Percentiles rank a stretch among this genome's conserved stretches.
Conservation (phyloP, 202 grass and related monocot species). For the Schoenoplectus tabernaemontani region DNA sequence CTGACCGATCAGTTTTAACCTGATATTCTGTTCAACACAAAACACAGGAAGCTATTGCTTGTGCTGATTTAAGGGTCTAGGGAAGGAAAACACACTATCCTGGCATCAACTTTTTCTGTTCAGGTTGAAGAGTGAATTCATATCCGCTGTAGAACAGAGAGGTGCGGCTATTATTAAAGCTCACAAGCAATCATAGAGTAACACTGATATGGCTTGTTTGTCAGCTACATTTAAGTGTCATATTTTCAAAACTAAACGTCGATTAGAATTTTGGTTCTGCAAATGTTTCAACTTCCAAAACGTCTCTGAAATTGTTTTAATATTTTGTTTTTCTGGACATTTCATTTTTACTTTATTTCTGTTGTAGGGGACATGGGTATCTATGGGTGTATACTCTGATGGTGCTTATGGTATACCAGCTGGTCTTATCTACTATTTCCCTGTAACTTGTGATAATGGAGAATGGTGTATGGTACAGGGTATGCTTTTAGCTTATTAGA, state of each 20-base stretch:
- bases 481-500: constrained; percentile 9
- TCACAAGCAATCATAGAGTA: constrained; percentile 53
- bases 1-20: not conserved
- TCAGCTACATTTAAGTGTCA: not conserved
- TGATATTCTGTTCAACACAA: not conserved
- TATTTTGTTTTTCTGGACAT: not conserved
- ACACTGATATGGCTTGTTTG: not conserved
- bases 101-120: not conserved
- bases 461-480: constrained; percentile 64
- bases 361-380: constrained; percentile 59
- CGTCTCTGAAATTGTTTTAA: not conserved
- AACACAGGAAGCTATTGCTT: not conserved
- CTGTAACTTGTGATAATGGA: constrained; percentile 53
- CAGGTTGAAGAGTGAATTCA: constrained; percentile 61
- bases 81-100: not conserved
- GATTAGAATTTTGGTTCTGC: not conserved
- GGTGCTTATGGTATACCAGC: constrained; percentile 49
- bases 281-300: not conserved
- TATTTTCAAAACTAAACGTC: not conserved
- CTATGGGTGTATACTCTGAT: constrained; percentile 71
- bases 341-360: not conserved
- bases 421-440: constrained; percentile 56
- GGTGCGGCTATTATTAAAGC: constrained; percentile 60
- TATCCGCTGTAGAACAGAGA: constrained; percentile 46
- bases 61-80: not conserved